phyloP scores from a whole-genome alignment of 208 protist species.

The Crithidia mellificae region DNA sequence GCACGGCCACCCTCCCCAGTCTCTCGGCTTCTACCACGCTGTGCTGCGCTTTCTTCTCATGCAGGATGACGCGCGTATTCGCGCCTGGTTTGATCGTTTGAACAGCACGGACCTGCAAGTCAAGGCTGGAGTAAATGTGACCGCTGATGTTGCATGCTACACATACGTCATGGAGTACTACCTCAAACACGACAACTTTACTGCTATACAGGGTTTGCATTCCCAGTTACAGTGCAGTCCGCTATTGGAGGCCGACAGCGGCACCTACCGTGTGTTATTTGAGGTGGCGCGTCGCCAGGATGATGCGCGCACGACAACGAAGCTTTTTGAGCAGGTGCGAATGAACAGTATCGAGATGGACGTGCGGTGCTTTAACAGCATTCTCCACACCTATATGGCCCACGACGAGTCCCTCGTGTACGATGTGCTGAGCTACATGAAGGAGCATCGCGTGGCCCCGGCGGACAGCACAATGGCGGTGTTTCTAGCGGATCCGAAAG shows the following conservation, averaged over 20 bases:
- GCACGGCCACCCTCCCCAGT: constrained; percentile 11
- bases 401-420: constrained; percentile 62
- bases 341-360: constrained; percentile 61
- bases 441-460: constrained; percentile 50
- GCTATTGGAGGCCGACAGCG: constrained; percentile 55
- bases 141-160: constrained; percentile 60
- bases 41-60: constrained; percentile 58
- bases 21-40: constrained; percentile 49
- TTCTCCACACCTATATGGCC: constrained; percentile 65
- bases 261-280: constrained; percentile 70
- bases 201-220: constrained; percentile 64
- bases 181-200: constrained; percentile 36
- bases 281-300: constrained; percentile 44
- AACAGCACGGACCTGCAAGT: neutral
- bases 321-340: constrained; percentile 78
- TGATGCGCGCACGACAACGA: constrained; percentile 39
- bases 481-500: constrained; percentile 59
- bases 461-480: constrained; percentile 72
- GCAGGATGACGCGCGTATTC: constrained; percentile 44
- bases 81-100: constrained; percentile 58
- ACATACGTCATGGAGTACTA: constrained; percentile 69
- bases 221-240: constrained; percentile 52
- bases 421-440: constrained; percentile 86
- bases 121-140: neutral
- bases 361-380: constrained; percentile 76